A percentile compares a stretch with the other conserved stretches of the same genome.
Evolutionary conservation across 768 basidiomycete species (phyloP).

Genomic region (Megacollybia marginata): DNA sequence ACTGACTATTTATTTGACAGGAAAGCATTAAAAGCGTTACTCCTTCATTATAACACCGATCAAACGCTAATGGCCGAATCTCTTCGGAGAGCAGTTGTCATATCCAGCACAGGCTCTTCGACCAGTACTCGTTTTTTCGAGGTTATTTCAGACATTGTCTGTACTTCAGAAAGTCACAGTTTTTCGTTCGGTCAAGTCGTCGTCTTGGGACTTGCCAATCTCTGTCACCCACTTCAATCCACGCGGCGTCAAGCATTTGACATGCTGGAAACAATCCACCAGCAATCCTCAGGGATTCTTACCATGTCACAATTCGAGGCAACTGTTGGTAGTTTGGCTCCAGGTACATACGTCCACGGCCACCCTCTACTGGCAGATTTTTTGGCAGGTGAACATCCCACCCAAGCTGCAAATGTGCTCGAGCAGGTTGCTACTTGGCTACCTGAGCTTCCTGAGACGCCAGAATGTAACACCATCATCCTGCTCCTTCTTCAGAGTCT

Average conservation of each 20-base stretch:
- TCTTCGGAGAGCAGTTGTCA: conserved; percentile 64
- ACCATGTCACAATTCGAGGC: conserved; percentile 70
- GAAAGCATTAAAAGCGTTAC: conserved; percentile 67
- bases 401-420: conserved; percentile 57
- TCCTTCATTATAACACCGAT: conserved; percentile 51
- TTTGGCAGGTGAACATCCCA: conserved; percentile 71
- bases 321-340: conserved; percentile 60
- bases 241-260: conserved; percentile 74
- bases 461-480: conserved; percentile 35
- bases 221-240: conserved; percentile 59
- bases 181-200: conserved; percentile 70
- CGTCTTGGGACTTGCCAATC: conserved; percentile 77
- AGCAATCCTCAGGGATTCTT: conserved; percentile 57
- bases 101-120: conserved; percentile 39
- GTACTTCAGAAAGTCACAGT: conserved; percentile 41
- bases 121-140: conserved; percentile 70
- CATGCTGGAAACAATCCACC: conserved; percentile 67
- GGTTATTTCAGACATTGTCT: conserved; percentile 64
- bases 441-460: conserved; percentile 49
- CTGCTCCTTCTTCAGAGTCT: conserved; percentile 70
- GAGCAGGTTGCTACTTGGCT: conserved; percentile 67
- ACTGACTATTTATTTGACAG: conserved; percentile 29
- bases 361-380: conserved; percentile 72
- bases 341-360: conserved; percentile 74
- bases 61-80: conserved; percentile 53